Base-by-base conservation (phyloP, 495 filamentous ascomycete species). In the Apiosordaria backusii region DNA sequence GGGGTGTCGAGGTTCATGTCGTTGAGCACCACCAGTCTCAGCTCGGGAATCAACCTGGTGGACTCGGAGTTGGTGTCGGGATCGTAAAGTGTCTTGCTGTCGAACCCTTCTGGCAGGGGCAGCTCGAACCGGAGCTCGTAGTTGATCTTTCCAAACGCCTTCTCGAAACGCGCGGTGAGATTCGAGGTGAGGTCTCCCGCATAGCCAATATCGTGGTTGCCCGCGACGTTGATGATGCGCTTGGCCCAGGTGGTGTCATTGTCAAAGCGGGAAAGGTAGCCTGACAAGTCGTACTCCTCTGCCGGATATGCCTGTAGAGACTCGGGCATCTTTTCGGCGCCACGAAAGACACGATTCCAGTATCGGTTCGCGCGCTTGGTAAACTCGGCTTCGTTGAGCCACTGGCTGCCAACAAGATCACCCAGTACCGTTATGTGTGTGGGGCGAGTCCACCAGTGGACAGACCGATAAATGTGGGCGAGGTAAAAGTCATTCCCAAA, bases 151-250 rank as follows among this genome's bases (percentile, higher is more conserved):
- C 95, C 95, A 73, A 97, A 99, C 18, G 84, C 85, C 9, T 81
- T 75, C 79, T 95, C 91, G 74, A 96, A 99, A 7, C 95, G 84
- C 35, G 86, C 80, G 53, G 96, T 83, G 13, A 92, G 85, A 27
- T 86, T 79, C 40, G 80, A 75, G 62, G 87, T 90, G 64, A 97
- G 83, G 76, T 99, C 95, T 0, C 95, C 95, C 0, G 94, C 91
- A 71, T 99, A 99, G 26, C 95, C 95, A 62, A 98, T 87, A 75
- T 99, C 95, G 71, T 99, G 95, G 74, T 99, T 99, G 0, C 95
- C 95, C 0, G 88, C 91, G 13, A 97, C 83, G 67, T 95, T 93
- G 73, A 98, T 94, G 64, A 98, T 78, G 63, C 90, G 85, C 26
- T 82, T 81, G 16, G 83, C 79, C 95, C 95, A 99, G 1, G 76